Evolutionary conservation across 257 asterid genomes (phyloP).

Genomic region (Nicotiana tomentosiformis): DNA sequence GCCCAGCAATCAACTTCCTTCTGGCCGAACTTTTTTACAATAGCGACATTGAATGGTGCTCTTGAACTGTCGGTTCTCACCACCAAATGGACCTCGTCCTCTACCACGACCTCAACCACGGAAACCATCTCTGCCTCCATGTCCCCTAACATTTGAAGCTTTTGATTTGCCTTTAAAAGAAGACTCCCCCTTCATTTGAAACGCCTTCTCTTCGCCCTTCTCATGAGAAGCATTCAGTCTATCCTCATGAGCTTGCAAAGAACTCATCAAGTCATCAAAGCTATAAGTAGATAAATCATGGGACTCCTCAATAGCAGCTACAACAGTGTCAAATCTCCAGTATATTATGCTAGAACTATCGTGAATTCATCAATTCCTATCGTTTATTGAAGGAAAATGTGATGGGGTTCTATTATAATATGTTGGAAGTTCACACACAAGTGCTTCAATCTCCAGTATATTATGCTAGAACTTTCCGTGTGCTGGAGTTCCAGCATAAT

Average conservation of each 20-base stretch:
- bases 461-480: too few species aligned
- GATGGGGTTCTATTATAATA: too few species aligned
- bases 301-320: too few species aligned
- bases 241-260: not conserved
- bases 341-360: too few species aligned
- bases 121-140: not conserved
- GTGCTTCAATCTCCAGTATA: too few species aligned
- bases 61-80: not conserved
- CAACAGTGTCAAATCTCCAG: too few species aligned
- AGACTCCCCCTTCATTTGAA: not conserved
- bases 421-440: too few species aligned
- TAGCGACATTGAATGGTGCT: not conserved
- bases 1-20: not conserved
- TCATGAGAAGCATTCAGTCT: not conserved
- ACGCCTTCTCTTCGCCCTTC: not conserved
- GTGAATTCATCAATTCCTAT: too few species aligned
- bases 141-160: not conserved
- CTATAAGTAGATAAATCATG: too few species aligned
- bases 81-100: not conserved
- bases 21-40: not conserved
- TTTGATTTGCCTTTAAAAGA: not conserved
- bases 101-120: not conserved
- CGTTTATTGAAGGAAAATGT: too few species aligned
- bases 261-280: not conserved
- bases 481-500: too few species aligned